Percentiles rank a stretch among this genome's conserved stretches.
Evolutionary conservation across 768 basidiomycete genomes (phyloP).

Genomic region (Mycena crocata): DNA sequence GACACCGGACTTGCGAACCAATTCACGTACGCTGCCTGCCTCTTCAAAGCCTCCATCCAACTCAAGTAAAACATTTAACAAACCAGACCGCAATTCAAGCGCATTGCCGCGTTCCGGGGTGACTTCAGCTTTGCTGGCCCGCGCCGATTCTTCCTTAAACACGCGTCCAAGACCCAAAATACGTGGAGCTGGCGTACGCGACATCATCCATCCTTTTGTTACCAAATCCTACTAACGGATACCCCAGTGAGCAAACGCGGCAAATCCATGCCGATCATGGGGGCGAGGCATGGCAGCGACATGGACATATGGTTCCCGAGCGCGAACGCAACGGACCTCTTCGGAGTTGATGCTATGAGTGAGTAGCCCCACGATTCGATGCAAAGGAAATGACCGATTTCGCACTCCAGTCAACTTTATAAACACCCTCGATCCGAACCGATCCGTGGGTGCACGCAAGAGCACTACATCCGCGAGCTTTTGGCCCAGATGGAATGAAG

Average conservation of each 20-base stretch:
- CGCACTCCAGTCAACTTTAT: constrained; percentile 18
- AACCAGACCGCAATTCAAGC: constrained; percentile 44
- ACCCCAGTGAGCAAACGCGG: constrained; percentile 22
- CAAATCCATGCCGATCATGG: constrained; percentile 22
- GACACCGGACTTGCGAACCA: constrained; percentile 38
- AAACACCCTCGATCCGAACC: constrained; percentile 24
- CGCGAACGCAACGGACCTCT: not conserved
- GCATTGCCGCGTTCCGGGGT: constrained; percentile 36
- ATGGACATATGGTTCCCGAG: constrained; percentile 8
- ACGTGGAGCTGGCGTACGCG: constrained; percentile 42
- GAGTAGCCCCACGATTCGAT: not conserved
- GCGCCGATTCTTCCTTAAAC: constrained; percentile 43
- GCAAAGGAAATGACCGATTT: too few species aligned
- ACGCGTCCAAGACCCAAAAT: constrained; percentile 36
- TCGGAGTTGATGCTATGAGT: constrained; percentile 2
- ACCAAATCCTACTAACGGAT: not conserved
- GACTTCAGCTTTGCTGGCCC: constrained; percentile 35
- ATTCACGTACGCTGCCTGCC: constrained; percentile 24
- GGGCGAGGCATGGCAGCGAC: constrained; percentile 34
- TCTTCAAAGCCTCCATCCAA: not conserved
- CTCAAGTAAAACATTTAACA: not conserved
- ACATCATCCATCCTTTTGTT: not conserved
- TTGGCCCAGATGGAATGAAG: constrained; percentile 25
- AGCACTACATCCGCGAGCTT: not conserved
- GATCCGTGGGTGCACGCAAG: not conserved